Percentiles rank a stretch among this genome's conserved stretches.
These are phyloP conservation scores for Gnomoniopsis smithogilvyi DNA, from an alignment of 2,329 filamentous ascomycete genomes.

Conservation along the genomic window DNA sequence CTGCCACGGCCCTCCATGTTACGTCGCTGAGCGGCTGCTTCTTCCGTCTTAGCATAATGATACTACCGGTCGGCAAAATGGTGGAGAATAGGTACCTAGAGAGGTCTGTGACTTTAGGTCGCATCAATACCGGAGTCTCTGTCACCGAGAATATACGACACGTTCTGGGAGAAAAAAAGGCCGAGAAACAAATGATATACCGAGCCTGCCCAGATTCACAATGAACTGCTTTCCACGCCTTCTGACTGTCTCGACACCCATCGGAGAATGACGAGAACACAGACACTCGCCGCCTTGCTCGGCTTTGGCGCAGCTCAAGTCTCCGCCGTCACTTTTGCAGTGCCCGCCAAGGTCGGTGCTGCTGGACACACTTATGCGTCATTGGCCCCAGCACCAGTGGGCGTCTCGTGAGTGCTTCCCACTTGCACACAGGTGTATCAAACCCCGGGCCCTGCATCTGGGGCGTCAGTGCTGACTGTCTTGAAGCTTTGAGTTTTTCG, in stretches of 20 bases:
- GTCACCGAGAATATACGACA: not conserved
- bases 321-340: conserved; percentile 14
- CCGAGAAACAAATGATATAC: not conserved
- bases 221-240: not conserved
- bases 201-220: not conserved
- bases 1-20: not conserved
- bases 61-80: not conserved
- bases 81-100: not conserved
- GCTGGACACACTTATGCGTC: conserved; percentile 10
- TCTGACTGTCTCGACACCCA: not conserved
- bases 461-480: not conserved
- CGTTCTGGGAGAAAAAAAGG: not conserved
- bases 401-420: conserved; percentile 12
- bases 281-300: conserved; percentile 1
- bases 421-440: not conserved
- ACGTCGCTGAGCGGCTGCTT: not conserved
- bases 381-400: conserved; percentile 15
- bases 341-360: conserved; percentile 6
- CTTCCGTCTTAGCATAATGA: not conserved
- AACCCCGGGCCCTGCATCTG: not conserved
- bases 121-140: conserved; percentile 1
- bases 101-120: conserved; percentile 4
- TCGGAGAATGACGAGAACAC: not conserved
- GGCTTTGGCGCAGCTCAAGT: not conserved
- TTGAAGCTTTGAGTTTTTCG: conserved; percentile 51